Evolutionary conservation across 352 stramenopile species (phyloP).

Genomic region (Pythium aphanidermatum): DNA sequence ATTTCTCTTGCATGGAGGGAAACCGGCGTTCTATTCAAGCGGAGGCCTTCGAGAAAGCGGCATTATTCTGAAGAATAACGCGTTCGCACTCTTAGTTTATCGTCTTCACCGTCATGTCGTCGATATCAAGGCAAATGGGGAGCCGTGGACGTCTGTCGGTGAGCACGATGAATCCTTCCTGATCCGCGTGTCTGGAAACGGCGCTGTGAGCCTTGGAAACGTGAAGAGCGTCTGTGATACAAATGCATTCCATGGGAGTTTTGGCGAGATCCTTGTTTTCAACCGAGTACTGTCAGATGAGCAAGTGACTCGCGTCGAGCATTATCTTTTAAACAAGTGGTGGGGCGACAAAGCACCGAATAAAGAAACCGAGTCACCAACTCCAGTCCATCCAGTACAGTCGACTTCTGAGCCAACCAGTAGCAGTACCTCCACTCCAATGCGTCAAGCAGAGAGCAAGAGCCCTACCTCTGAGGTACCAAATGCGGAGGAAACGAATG

Average conservation of each 20-base stretch:
- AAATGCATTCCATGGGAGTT: slow-evolving; percentile 48
- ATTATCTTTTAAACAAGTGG: slow-evolving; percentile 50
- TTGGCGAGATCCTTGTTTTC: slow-evolving; percentile 54
- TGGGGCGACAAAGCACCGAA: slow-evolving; percentile 18
- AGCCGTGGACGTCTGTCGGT: slow-evolving; percentile 15
- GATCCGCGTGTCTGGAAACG: slow-evolving; percentile 42
- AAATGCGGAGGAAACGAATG: not conserved
- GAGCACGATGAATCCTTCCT: slow-evolving; percentile 3
- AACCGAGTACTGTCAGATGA: slow-evolving; percentile 31
- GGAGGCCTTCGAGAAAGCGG: slow-evolving; percentile 33
- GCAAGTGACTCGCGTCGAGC: slow-evolving; percentile 25
- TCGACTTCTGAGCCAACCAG: no score
- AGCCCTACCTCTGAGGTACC: slow-evolving; percentile 11
- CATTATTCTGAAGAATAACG: slow-evolving; percentile 11
- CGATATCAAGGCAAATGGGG: slow-evolving; percentile 30
- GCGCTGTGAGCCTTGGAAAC: slow-evolving; percentile 45
- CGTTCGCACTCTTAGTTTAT: slow-evolving; percentile 38
- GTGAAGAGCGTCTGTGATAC: slow-evolving; percentile 44
- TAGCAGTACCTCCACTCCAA: no score
- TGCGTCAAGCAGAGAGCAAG: no score
- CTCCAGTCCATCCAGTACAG: no score
- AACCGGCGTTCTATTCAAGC: slow-evolving; percentile 45
- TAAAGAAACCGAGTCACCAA: no score
- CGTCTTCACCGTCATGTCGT: slow-evolving; percentile 34
- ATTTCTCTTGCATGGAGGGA: slow-evolving; percentile 53